These are phyloP conservation scores for Aspergillus piperis DNA, from an alignment of 2,329 filamentous ascomycete species.

Conservation along the genomic window DNA sequence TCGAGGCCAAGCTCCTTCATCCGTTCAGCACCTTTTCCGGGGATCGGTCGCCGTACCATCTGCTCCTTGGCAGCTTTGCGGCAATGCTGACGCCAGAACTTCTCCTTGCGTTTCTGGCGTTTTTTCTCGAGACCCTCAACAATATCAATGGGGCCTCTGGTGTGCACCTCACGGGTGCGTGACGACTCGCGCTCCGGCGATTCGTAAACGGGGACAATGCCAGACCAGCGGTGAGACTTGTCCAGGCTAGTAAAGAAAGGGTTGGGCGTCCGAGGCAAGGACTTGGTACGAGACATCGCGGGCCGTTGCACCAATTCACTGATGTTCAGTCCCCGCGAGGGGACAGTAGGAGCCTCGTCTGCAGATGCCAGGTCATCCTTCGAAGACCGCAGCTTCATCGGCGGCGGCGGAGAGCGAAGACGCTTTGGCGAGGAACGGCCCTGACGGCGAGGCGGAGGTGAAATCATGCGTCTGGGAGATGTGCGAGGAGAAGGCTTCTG, in stretches of 20 bases:
- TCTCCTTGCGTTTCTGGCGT: constrained; percentile 87
- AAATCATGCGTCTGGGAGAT: constrained; percentile 66
- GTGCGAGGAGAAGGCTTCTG: constrained; percentile 57
- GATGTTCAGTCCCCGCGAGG: constrained; percentile 54
- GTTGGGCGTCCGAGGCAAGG: constrained; percentile 76
- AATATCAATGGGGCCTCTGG: constrained; percentile 94
- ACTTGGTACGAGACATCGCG: constrained; percentile 75
- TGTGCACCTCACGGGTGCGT: constrained; percentile 59
- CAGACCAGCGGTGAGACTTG: constrained; percentile 33
- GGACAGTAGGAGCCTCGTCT: constrained; percentile 46
- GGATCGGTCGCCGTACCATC: constrained; percentile 63
- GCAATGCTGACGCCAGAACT: constrained; percentile 86
- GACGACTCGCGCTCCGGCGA: constrained; percentile 38
- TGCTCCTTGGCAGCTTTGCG: constrained; percentile 74
- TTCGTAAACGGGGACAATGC: constrained; percentile 37
- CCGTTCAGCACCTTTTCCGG: constrained; percentile 84
- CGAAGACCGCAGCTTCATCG: constrained; percentile 52
- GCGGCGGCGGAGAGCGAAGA: constrained; percentile 69
- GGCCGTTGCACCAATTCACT: constrained; percentile 62
- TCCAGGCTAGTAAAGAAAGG: constrained; percentile 58
- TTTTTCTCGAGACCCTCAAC: constrained; percentile 95
- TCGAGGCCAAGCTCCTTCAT: constrained; percentile 91
- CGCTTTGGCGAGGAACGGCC: constrained; percentile 63
- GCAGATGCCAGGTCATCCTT: constrained; percentile 44
- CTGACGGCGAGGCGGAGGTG: constrained; percentile 54